Conservation (phyloP, 1,284 basidiomycete genomes). For the Gymnopus androsaceus region DNA sequence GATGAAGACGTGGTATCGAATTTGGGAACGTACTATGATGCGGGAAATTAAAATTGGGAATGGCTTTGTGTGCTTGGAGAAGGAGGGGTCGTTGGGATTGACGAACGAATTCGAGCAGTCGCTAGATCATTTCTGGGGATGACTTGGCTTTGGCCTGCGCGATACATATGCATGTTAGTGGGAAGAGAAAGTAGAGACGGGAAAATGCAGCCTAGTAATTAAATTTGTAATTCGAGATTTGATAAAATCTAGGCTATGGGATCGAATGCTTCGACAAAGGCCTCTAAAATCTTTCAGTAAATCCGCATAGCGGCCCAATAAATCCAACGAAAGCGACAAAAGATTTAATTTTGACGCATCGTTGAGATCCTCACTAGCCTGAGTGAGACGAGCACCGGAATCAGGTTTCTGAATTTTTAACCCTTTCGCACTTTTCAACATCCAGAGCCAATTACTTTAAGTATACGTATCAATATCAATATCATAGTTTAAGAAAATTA, state of each 20-base stretch:
- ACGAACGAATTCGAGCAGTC: slow-evolving; percentile 73
- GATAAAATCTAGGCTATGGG: slow-evolving; percentile 67
- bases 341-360: slow-evolving; percentile 73
- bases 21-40: slow-evolving; percentile 91
- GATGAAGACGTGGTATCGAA: slow-evolving; percentile 87
- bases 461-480: too few species aligned
- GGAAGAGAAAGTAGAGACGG: not conserved
- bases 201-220: slow-evolving; percentile 51
- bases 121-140: slow-evolving; percentile 47
- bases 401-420: slow-evolving; percentile 47
- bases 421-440: slow-evolving; percentile 41
- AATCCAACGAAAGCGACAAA: slow-evolving; percentile 59
- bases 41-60: slow-evolving; percentile 93
- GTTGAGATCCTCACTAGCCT: slow-evolving; percentile 32
- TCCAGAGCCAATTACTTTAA: slow-evolving; percentile 48
- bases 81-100: slow-evolving; percentile 78
- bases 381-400: slow-evolving; percentile 46
- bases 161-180: slow-evolving; percentile 19
- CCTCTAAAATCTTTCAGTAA: slow-evolving; percentile 78
- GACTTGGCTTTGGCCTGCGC: slow-evolving; percentile 48
- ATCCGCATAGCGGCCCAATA: slow-evolving; percentile 70
- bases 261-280: slow-evolving; percentile 82
- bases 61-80: slow-evolving; percentile 94
- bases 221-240: slow-evolving; percentile 52
- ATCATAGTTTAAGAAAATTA: too few species aligned